Conservation (phyloP, 2,329 filamentous ascomycete species). For the Rhinocladiella similis region DNA sequence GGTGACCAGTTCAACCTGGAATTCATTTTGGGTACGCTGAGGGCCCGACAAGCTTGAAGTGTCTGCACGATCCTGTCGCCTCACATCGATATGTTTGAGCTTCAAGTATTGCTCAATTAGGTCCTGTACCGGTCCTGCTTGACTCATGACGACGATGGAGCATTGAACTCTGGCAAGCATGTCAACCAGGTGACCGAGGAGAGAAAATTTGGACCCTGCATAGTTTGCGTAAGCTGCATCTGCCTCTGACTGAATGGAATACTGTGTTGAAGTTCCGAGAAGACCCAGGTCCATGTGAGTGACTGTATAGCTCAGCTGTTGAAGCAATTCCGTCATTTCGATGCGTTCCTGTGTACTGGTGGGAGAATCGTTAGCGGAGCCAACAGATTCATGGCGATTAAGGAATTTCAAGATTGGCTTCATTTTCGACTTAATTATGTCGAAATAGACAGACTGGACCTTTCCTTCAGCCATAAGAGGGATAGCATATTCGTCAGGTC, state of each 20-base stretch:
- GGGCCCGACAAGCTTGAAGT: slow-evolving; percentile 22
- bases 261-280: slow-evolving; percentile 37
- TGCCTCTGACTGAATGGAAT: slow-evolving; percentile 36
- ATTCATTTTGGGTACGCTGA: slow-evolving; percentile 25
- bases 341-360: slow-evolving; percentile 27
- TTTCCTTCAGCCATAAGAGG: slow-evolving; percentile 29
- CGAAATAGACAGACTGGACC: slow-evolving; percentile 28
- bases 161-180: slow-evolving; percentile 36
- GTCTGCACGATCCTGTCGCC: slow-evolving; percentile 29
- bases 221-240: slow-evolving; percentile 49
- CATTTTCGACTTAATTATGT: slow-evolving; percentile 27
- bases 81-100: slow-evolving; percentile 39
- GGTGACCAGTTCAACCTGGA: slow-evolving; percentile 38
- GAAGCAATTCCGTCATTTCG: slow-evolving; percentile 37
- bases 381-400: slow-evolving; percentile 23
- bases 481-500: slow-evolving; percentile 26
- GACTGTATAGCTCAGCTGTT: slow-evolving; percentile 42
- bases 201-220: slow-evolving; percentile 47
- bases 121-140: slow-evolving; percentile 37
- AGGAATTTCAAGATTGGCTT: slow-evolving; percentile 29
- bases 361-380: slow-evolving; percentile 23
- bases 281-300: slow-evolving; percentile 48
- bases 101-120: slow-evolving; percentile 44
- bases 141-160: slow-evolving; percentile 42
- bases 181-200: slow-evolving; percentile 45